These are phyloP conservation scores for Panaeolus papilionaceus DNA, from an alignment of 768 basidiomycete genomes.

Conservation along the genomic window DNA sequence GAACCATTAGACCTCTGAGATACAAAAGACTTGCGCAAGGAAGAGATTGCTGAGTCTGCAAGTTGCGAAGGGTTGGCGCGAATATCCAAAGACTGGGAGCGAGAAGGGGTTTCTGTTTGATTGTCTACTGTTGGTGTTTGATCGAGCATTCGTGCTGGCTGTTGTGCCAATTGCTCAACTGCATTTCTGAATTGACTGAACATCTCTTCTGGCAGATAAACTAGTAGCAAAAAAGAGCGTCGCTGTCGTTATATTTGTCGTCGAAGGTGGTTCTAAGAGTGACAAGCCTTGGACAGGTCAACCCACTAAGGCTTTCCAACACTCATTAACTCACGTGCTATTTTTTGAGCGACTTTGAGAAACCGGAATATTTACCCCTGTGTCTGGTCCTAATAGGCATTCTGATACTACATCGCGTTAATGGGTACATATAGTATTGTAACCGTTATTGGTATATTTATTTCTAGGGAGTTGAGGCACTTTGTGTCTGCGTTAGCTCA, in stretches of 20 bases:
- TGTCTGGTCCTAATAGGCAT: neutral
- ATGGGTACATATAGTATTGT: neutral
- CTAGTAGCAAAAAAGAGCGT: neutral
- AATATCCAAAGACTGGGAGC: constrained; percentile 42
- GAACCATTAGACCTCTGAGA: constrained; percentile 53
- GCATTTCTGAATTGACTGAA: constrained; percentile 78
- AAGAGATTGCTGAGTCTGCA: constrained; percentile 65
- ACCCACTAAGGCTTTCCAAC: neutral
- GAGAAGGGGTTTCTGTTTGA: constrained; percentile 27
- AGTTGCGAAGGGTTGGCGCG: constrained; percentile 40
- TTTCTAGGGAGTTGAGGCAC: constrained; percentile 1
- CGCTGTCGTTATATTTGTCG: neutral
- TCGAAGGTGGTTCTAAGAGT: neutral
- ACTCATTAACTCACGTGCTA: constrained; percentile 14
- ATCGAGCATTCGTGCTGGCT: constrained; percentile 41
- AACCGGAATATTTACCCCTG: neutral
- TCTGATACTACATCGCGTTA: neutral
- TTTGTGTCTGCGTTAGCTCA: constrained; percentile 29
- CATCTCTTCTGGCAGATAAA: constrained; percentile 46
- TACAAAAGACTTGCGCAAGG: constrained; percentile 68
- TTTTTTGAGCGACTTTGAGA: neutral
- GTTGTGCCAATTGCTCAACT: constrained; percentile 71
- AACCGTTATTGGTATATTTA: neutral
- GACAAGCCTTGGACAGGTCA: no score
- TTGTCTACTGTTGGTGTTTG: constrained; percentile 33